Evolutionary conservation across 306 rosid species (phyloP).

Genomic region (Sphenostylis stenocarpa): DNA sequence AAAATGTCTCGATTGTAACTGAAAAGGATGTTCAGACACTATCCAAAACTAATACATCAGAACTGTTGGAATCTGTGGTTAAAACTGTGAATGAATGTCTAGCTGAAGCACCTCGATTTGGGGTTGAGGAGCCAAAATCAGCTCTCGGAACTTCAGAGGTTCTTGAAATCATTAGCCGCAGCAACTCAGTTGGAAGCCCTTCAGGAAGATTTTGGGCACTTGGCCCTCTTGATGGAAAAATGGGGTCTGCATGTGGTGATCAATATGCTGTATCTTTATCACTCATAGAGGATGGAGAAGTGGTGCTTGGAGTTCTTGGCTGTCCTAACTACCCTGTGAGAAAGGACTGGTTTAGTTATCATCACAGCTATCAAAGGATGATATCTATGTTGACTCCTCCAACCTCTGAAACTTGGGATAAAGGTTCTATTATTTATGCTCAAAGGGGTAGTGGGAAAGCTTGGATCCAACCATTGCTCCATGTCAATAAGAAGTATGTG

Average conservation of each 20-base stretch:
- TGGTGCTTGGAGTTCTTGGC: constrained; percentile 85
- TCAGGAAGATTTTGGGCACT: constrained; percentile 79
- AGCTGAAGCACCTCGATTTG: constrained; percentile 68
- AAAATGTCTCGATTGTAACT: constrained; percentile 71
- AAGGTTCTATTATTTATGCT: constrained; percentile 87
- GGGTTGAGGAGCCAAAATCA: constrained; percentile 58
- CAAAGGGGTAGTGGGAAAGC: constrained; percentile 70
- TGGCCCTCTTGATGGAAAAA: constrained; percentile 70
- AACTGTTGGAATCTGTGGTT: constrained; percentile 59
- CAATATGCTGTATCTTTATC: constrained; percentile 85
- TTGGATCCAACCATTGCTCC: constrained; percentile 83
- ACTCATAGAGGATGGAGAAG: constrained; percentile 79
- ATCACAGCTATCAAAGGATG: constrained; percentile 68
- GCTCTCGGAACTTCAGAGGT: constrained; percentile 62
- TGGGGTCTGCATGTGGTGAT: constrained; percentile 71
- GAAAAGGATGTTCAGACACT: constrained; percentile 73
- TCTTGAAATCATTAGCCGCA: constrained; percentile 70
- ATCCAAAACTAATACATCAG: constrained; percentile 52
- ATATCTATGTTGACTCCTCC: constrained; percentile 64
- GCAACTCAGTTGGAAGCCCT: constrained; percentile 63
- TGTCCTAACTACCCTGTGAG: constrained; percentile 96
- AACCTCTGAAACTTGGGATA: constrained; percentile 68
- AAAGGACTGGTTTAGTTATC: constrained; percentile 80
- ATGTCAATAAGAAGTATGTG: constrained; percentile 46
- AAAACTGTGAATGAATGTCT: constrained; percentile 73